Evolutionary conservation across 1,284 basidiomycete genomes (phyloP), one percentile per base, ranked within the genome.

Genomic region (Cryptococcus hybrid): DNA sequence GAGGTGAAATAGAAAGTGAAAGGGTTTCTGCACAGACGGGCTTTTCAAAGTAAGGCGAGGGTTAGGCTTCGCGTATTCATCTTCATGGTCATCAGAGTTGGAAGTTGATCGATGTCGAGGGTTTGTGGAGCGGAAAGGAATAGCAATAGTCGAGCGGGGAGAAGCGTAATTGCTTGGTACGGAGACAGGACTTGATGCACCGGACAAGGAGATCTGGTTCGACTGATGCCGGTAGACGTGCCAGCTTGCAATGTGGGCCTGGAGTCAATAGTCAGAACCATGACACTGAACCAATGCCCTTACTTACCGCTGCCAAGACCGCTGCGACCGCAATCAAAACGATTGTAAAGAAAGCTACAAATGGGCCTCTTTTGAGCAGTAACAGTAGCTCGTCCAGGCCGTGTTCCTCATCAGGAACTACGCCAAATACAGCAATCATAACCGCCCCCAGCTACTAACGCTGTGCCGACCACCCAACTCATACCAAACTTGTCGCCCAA

Each of bases 341-440:
- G 30, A 89, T 73, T 6, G 85, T 84, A 76, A 93, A 90, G 80
- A 92, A 94, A 5, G 82, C 84, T 47, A 92, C 78, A 73, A 96
- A 98, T 0, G 89, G 79, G 2, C 88, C 85, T 38, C 93, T 82
- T 47, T 82, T 80, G 76, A 93, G 95, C 6, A 97, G 82, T 30
- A 76, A 76, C 34, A 98, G 81, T 39, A 98, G 83, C 75, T 95
- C 91, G 62, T 93, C 89, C 12, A 98, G 82, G 1, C 88, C 87
- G 66, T 90, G 90, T n/a, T 89, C 90, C 9, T 85, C 85, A 74
- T 96, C 92, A n/a, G 89, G 86, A 0, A 97, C 90, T 57, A 93
- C 90, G 52, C 93, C 93, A 74, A 95, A 97, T 56, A 92, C 82
- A 18, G 89, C 92, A 58, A 98, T 93, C 57, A 95, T 82, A 38